Percentiles rank a stretch among this genome's conserved stretches.
phyloP scores from a whole-genome alignment of 257 asterid species.

The Solanum chiquidenum region DNA sequence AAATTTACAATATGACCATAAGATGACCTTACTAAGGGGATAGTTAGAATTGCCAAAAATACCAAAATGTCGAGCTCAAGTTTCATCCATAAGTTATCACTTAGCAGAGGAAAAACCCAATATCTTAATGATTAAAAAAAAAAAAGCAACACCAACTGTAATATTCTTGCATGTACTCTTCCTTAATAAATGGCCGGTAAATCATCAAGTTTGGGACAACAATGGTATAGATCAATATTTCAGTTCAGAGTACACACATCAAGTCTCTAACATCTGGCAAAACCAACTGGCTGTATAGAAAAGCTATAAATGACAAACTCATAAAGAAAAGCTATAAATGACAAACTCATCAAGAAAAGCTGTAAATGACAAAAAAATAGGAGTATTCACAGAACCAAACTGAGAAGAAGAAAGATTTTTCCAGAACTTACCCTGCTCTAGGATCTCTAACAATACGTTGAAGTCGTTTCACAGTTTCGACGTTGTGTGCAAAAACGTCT shows the following conservation, averaged over 20 bases:
- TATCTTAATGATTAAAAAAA: neutral
- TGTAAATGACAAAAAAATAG: neutral
- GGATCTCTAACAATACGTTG: conserved; percentile 97
- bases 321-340: neutral
- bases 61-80: neutral
- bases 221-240: neutral
- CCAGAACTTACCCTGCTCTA: conserved; percentile 79
- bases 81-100: neutral
- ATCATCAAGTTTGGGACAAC: neutral
- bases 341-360: neutral
- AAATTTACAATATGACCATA: neutral
- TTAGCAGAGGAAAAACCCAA: neutral
- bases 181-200: neutral
- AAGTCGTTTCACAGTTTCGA: conserved; percentile 80
- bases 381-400: neutral
- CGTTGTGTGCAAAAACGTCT: conserved; percentile 92
- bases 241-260: neutral
- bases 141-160: neutral
- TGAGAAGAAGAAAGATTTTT: neutral
- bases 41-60: neutral
- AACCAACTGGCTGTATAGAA: neutral
- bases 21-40: neutral
- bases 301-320: neutral
- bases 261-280: neutral
- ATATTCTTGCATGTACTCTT: neutral